A percentile compares a stretch with the other conserved stretches of the same genome.
Evolutionary conservation across 2,329 filamentous ascomycete genomes (phyloP).

Genomic region (Pseudocercospora fuligena): DNA sequence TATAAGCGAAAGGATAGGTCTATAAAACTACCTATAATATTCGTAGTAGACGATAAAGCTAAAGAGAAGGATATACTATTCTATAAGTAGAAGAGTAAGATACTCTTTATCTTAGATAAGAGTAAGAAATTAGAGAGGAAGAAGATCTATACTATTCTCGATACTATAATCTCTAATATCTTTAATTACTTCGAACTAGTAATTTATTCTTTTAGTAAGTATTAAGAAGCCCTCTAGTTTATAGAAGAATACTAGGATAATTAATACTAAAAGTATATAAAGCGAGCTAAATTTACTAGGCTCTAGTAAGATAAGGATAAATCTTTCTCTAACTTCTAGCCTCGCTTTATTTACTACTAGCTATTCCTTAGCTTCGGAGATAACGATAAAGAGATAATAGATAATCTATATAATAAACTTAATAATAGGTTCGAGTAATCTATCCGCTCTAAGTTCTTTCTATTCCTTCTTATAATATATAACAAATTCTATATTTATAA

Average conservation of each 20-base stretch:
- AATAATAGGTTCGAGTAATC: background rate
- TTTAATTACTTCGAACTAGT: background rate
- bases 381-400: background rate
- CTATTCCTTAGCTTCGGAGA: background rate
- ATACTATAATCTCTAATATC: background rate
- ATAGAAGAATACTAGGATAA: background rate
- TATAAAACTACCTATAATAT: background rate
- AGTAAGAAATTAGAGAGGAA: background rate
- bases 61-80: background rate
- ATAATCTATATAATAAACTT: background rate
- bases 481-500: background rate
- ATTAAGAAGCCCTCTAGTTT: background rate
- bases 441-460: background rate
- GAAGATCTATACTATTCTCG: background rate
- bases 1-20: background rate
- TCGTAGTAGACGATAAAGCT: background rate
- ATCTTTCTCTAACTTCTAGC: background rate
- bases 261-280: background rate
- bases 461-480: background rate
- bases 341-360: background rate
- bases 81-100: background rate
- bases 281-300: background rate
- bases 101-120: background rate
- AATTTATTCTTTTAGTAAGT: background rate
- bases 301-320: background rate